A percentile compares a stretch with the other conserved stretches of the same genome.
These are phyloP conservation scores for Acanthamoeba quina DNA, from an alignment of 208 protist species.

Conservation along the genomic window DNA sequence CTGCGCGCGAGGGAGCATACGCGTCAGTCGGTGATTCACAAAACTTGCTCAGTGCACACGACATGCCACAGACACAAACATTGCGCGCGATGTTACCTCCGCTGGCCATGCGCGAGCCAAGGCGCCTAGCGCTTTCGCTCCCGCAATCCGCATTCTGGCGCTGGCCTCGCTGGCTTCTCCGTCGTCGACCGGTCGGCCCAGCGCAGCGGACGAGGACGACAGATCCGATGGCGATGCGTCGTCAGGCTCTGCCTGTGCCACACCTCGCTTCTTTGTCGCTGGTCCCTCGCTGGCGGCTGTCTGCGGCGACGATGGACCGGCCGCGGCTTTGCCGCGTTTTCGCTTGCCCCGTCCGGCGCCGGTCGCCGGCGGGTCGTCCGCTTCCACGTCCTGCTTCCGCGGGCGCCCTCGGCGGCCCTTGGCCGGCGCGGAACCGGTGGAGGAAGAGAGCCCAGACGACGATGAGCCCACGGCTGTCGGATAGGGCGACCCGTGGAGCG, in stretches of 20 bases:
- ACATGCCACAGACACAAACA: neutral
- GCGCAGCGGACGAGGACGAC: neutral
- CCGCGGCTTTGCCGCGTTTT: neutral
- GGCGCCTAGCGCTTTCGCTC: constrained; percentile 23
- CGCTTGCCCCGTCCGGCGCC: neutral
- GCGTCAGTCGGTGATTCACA: neutral
- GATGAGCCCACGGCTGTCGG: neutral
- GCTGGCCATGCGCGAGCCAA: neutral
- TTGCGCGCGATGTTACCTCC: neutral
- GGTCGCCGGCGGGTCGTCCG: neutral
- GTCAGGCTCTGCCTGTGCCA: neutral
- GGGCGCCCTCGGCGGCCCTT: neutral
- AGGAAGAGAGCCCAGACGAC: neutral
- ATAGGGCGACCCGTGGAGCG: neutral
- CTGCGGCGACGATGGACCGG: neutral
- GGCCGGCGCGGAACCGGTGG: neutral
- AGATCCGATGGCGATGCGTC: neutral
- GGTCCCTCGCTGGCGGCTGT: neutral
- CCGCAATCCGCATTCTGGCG: neutral
- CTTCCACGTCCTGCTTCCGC: neutral
- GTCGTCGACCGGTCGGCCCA: neutral
- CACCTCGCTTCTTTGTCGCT: neutral
- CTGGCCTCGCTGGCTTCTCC: neutral
- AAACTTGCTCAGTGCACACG: neutral
- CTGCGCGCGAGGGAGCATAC: neutral